Evolutionary conservation across 768 basidiomycete genomes (phyloP).

Genomic region (Panaeolus papilionaceus): DNA sequence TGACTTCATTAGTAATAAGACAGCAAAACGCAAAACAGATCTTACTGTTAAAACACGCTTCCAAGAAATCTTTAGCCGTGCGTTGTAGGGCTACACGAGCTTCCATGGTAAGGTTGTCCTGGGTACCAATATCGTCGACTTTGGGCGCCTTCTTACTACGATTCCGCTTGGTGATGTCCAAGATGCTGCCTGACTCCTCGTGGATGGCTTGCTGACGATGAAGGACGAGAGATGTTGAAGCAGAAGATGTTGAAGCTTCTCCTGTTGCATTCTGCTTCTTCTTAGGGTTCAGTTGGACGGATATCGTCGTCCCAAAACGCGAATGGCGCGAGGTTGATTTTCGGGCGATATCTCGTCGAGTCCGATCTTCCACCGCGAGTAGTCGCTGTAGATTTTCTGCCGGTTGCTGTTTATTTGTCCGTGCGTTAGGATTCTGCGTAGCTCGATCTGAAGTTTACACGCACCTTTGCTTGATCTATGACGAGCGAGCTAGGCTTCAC

Average conservation of each 20-base stretch:
- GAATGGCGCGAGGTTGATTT: conserved; percentile 82
- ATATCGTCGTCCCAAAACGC: conserved; percentile 94
- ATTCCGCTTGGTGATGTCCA: conserved; percentile 74
- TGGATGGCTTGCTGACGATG: conserved; percentile 87
- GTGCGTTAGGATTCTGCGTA: conserved; percentile 15
- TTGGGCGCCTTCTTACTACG: conserved; percentile 64
- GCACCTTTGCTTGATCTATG: conserved; percentile 70
- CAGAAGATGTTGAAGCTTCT: conserved; percentile 27
- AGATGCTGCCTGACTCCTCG: conserved; percentile 66
- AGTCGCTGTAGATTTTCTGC: conserved; percentile 73
- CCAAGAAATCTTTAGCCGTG: conserved; percentile 76
- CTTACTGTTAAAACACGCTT: conserved; percentile 90
- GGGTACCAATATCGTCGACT: conserved; percentile 69
- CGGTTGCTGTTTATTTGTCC: conserved; percentile 58
- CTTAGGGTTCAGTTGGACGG: conserved; percentile 72
- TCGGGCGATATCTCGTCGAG: conserved; percentile 60
- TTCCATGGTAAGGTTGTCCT: conserved; percentile 72
- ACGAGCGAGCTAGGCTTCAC: conserved; percentile 66
- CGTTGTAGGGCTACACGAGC: conserved; percentile 68
- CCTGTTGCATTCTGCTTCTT: conserved; percentile 40
- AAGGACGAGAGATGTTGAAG: conserved; percentile 69
- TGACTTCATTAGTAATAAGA: conserved; percentile 36
- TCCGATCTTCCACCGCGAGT: conserved; percentile 76
- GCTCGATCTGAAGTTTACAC: conserved; percentile 23
- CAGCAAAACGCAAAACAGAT: conserved; percentile 24